phyloP scores from a whole-genome alignment of 331 rosid genomes.

The Telfairia occidentalis region DNA sequence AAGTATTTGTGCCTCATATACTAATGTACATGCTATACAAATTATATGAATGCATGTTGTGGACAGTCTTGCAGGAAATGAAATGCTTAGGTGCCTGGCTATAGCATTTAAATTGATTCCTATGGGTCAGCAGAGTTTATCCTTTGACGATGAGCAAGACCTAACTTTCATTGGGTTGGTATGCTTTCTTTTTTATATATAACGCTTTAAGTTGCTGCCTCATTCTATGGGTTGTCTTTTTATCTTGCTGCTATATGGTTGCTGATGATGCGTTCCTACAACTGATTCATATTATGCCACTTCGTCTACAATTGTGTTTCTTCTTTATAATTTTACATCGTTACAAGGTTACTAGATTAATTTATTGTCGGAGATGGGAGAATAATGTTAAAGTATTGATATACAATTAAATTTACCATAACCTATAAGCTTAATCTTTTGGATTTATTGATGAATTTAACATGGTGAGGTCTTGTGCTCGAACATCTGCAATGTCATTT shows the following conservation, averaged over 20 bases:
- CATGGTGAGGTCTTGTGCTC: too few relatives aligned
- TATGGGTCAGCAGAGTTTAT: constrained; percentile 36
- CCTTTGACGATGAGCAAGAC: constrained; percentile 74
- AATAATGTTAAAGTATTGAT: too few relatives aligned
- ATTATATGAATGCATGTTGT: constrained; percentile 18
- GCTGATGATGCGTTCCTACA: background rate
- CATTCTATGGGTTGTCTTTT: constrained; percentile 4
- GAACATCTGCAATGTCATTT: too few relatives aligned
- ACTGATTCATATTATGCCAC: background rate
- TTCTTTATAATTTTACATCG: background rate
- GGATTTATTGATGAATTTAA: too few relatives aligned
- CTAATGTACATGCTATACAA: background rate
- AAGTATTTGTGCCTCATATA: background rate
- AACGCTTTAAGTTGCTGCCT: constrained; percentile 16
- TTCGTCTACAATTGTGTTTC: background rate
- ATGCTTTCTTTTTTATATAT: constrained; percentile 57
- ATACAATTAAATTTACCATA: too few relatives aligned
- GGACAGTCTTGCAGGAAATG: constrained; percentile 92
- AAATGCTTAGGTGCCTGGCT: constrained; percentile 92
- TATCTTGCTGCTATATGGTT: background rate
- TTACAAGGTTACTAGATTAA: background rate
- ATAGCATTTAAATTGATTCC: constrained; percentile 89
- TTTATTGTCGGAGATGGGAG: background rate
- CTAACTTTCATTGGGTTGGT: constrained; percentile 99
- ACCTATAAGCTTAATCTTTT: too few relatives aligned